Base-by-base conservation (phyloP, 2,329 filamentous ascomycete species). In the Karstenula rhodostoma region DNA sequence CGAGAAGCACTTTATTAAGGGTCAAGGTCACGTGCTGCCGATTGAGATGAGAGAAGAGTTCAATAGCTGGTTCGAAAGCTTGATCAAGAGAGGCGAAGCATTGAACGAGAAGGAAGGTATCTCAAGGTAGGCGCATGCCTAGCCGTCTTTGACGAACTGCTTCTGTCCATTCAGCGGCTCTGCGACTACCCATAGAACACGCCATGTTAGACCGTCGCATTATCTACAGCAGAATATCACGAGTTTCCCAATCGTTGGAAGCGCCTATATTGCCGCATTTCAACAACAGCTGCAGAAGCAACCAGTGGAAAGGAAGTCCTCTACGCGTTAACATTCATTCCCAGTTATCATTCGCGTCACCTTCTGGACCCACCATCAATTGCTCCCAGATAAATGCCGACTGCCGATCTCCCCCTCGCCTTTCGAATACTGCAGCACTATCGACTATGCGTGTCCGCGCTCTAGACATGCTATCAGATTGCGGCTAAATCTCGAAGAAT, bases 1-100 rank as follows among this genome's bases (percentile, higher is more conserved):
- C 3, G 84, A 82, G 61, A 86, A 85, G 35, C 74, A 86, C 44
- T 85, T 92, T 27, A 82, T 89, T n/a, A 87, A 92, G 63, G 90
- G 86, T 0, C 85, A 88, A 76, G 92, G 92, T 0, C 93, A 97
- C 77, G 91, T 90, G 37, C 83, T 93, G 27, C 83, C 90, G 6
- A 84, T 90, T 69, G 92, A 97, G 81, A 85, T 87, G 74, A 82
- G 86, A 60, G 74, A 82, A 47, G 92, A 91, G 83, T 89, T 93
- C 71, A 89, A 91, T 67, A 76, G 78, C 52, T 79, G 89, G 69
- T 69, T 94, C 51, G 86, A 86, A 67, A 85, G 83, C 37, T 82
- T 90, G 59, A 77, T 83, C 13, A 80, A 82, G 48, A 86, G 85
- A 71, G 81, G 80, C 4, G 81, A 85, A 70, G 78, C 77, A 70